These are phyloP conservation scores for Malus hybrid DNA, from an alignment of 331 rosid species.

Conservation along the genomic window DNA sequence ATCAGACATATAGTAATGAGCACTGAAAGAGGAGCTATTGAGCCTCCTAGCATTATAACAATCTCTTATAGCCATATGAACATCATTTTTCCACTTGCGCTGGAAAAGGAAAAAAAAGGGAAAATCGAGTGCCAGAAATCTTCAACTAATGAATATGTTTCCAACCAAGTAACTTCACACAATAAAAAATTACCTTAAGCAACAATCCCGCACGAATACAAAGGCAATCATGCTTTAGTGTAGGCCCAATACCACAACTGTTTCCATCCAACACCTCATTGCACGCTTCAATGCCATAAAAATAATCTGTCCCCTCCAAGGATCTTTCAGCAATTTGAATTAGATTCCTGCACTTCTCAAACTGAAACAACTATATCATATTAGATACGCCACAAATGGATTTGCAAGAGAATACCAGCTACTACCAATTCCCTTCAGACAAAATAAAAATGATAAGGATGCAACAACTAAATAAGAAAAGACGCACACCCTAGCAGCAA, in stretches of 20 bases:
- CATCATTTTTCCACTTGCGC: conserved; percentile 98
- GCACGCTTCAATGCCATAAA: conserved; percentile 83
- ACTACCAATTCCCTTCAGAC: background rate
- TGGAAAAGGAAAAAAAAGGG: conserved; percentile 19
- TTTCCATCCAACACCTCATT: conserved; percentile 73
- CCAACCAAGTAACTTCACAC: conserved; percentile 8
- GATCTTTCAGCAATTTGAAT: conserved; percentile 53
- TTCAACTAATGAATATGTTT: conserved; percentile 1
- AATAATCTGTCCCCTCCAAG: conserved; percentile 40
- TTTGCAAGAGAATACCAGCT: conserved; percentile 7
- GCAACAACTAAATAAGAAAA: background rate
- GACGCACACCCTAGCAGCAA: conserved; percentile 38
- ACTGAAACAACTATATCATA: conserved; percentile 45
- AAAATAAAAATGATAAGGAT: background rate
- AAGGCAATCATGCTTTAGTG: conserved; percentile 50
- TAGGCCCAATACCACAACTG: conserved; percentile 38
- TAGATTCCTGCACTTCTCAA: conserved; percentile 68
- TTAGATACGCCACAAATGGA: conserved; percentile 17
- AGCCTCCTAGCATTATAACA: conserved; percentile 71
- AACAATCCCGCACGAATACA: conserved; percentile 74
- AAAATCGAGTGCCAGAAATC: background rate
- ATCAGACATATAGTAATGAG: conserved; percentile 68
- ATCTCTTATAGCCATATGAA: conserved; percentile 82
- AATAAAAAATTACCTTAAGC: conserved; percentile 55
- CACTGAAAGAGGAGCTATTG: conserved; percentile 50